Conservation (phyloP, 805 yeast genomes). For the Pichia thaimueangensis region DNA sequence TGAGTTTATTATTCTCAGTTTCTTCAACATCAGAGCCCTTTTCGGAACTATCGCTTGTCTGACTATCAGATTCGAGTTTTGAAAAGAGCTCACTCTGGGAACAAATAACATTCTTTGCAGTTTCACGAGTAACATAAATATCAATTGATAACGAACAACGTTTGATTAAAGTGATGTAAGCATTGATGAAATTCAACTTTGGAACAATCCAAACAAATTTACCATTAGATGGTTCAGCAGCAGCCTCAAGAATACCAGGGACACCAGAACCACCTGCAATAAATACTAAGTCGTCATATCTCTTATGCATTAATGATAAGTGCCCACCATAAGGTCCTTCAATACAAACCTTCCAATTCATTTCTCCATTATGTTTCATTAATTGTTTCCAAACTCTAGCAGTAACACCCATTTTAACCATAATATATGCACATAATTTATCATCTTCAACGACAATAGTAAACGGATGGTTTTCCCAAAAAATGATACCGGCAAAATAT, state of each 20-base stretch:
- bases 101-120: not conserved
- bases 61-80: not conserved
- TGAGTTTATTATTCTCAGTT: not conserved
- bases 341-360: slow-evolving; percentile 28
- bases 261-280: slow-evolving; percentile 71
- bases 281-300: slow-evolving; percentile 45
- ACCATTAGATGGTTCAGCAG: slow-evolving; percentile 25
- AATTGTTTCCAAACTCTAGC: slow-evolving; percentile 32
- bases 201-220: slow-evolving; percentile 58
- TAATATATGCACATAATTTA: slow-evolving; percentile 35
- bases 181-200: slow-evolving; percentile 38
- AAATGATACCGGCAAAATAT: slow-evolving; percentile 45
- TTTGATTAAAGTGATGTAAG: slow-evolving; percentile 33
- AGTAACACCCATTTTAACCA: slow-evolving; percentile 50
- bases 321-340: slow-evolving; percentile 67
- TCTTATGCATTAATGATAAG: slow-evolving; percentile 37
- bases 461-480: slow-evolving; percentile 74
- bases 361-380: slow-evolving; percentile 4
- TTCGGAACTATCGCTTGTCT: slow-evolving; percentile 1
- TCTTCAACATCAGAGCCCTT: not conserved
- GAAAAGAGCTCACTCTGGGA: not conserved
- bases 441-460: slow-evolving; percentile 40
- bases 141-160: slow-evolving; percentile 24
- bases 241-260: slow-evolving; percentile 46
- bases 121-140: slow-evolving; percentile 34